These are phyloP conservation scores for Ramaria sp. DNA, from an alignment of 768 basidiomycete genomes.

Conservation along the genomic window DNA sequence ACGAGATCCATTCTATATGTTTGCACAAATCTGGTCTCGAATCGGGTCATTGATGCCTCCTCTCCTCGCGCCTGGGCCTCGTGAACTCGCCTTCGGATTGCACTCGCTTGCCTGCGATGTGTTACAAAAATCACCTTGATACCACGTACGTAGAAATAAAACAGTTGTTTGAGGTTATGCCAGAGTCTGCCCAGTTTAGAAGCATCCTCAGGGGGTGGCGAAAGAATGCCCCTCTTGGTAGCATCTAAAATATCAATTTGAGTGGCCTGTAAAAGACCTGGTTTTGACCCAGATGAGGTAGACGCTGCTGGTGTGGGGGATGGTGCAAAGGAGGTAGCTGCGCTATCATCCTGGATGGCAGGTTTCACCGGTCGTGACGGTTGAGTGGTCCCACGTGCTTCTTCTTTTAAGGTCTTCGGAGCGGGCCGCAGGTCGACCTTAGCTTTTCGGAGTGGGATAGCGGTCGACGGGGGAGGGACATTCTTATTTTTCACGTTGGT, in stretches of 20 bases:
- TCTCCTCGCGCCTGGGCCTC: conserved; percentile 49
- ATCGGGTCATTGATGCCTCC: conserved; percentile 51
- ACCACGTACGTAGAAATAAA: conserved; percentile 83
- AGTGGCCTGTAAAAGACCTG: conserved; percentile 35
- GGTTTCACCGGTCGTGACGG: conserved; percentile 18
- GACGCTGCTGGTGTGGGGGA: conserved; percentile 13
- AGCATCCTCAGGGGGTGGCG: conserved; percentile 53
- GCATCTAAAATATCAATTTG: conserved; percentile 59
- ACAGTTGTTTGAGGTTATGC: conserved; percentile 16
- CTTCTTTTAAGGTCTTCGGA: conserved; percentile 34
- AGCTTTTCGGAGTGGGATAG: conserved; percentile 20
- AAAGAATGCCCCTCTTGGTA: conserved; percentile 54
- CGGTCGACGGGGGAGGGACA: neutral
- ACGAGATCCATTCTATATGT: conserved; percentile 57
- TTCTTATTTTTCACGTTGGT: neutral
- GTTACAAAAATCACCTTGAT: conserved; percentile 53
- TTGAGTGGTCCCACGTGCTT: conserved; percentile 14
- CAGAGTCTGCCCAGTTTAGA: conserved; percentile 40
- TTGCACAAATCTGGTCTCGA: conserved; percentile 58
- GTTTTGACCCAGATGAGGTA: conserved; percentile 9
- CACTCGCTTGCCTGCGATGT: conserved; percentile 42
- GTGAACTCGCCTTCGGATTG: conserved; percentile 45
- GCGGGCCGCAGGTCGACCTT: conserved; percentile 56
- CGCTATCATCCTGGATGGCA: conserved; percentile 18
- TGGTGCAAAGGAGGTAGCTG: conserved; percentile 16